These are phyloP conservation scores for Venturia pyrina DNA, from an alignment of 2,329 filamentous ascomycete species.

Conservation along the genomic window DNA sequence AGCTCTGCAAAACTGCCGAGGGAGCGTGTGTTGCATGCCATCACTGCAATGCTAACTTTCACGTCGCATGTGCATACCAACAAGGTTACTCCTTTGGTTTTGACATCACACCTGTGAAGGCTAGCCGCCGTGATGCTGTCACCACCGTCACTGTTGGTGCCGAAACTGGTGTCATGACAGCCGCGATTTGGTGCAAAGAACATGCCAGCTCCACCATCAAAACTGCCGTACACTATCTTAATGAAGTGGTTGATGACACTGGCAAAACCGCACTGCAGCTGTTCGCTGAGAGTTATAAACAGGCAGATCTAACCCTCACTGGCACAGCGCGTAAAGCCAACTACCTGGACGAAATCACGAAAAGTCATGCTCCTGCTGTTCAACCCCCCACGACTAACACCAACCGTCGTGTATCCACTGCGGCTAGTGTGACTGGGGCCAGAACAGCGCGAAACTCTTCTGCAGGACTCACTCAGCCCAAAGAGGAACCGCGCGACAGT, in stretches of 20 bases:
- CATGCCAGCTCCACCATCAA: conserved; percentile 54
- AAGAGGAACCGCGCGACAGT: conserved; percentile 26
- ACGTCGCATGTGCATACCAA: conserved; percentile 84
- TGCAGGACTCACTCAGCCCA: conserved; percentile 25
- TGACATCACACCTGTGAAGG: conserved; percentile 82
- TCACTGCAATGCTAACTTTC: conserved; percentile 61
- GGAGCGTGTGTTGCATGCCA: conserved; percentile 81
- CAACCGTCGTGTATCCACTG: conserved; percentile 32
- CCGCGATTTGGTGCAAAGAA: conserved; percentile 84
- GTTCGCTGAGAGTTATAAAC: conserved; percentile 84
- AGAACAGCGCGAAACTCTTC: conserved; percentile 19
- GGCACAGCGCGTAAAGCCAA: conserved; percentile 91
- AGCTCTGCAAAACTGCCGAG: conserved; percentile 65
- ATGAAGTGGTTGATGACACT: conserved; percentile 61
- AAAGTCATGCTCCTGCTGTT: conserved; percentile 33
- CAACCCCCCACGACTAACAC: conserved; percentile 15
- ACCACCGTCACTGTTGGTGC: conserved; percentile 66
- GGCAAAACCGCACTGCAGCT: conserved; percentile 74
- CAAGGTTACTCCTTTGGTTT: conserved; percentile 78
- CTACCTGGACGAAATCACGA: conserved; percentile 56
- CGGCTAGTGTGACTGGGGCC: conserved; percentile 23
- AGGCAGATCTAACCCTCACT: conserved; percentile 81
- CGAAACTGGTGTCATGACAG: conserved; percentile 74
- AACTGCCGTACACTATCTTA: conserved; percentile 64
- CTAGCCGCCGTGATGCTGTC: conserved; percentile 70